phyloP scores from a whole-genome alignment of 495 filamentous ascomycete species.

The Podospora comata region DNA sequence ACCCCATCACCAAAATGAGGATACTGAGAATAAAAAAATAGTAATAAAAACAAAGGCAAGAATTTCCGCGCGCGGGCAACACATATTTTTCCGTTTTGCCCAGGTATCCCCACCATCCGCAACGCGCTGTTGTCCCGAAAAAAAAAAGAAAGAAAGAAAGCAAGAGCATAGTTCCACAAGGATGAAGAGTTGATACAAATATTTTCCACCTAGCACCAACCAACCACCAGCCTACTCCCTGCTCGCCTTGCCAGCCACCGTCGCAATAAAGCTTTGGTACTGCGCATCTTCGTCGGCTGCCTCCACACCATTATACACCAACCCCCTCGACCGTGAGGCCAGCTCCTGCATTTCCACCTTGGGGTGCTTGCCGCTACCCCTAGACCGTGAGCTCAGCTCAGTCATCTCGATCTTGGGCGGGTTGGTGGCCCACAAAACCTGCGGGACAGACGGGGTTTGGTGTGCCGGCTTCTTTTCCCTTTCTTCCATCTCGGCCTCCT shows the following conservation, averaged over 20 bases:
- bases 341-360: slow-evolving; percentile 18
- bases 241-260: background rate
- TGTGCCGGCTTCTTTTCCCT: slow-evolving; percentile 11
- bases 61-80: background rate
- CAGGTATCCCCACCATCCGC: background rate
- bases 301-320: background rate
- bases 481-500: slow-evolving; percentile 19
- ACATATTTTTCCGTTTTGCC: background rate
- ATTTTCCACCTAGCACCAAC: background rate
- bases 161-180: background rate
- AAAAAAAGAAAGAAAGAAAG: too few relatives aligned
- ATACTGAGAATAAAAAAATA: background rate
- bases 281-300: background rate
- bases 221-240: background rate
- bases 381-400: slow-evolving; percentile 31
- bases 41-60: background rate
- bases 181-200: background rate
- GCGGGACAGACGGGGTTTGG: slow-evolving; percentile 14
- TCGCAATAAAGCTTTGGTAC: background rate
- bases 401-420: slow-evolving; percentile 27
- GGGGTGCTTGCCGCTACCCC: slow-evolving; percentile 22
- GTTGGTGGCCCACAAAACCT: slow-evolving; percentile 44
- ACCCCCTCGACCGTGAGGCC: background rate
- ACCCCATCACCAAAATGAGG: background rate
- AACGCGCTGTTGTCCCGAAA: background rate